phyloP scores from a whole-genome alignment of 2,329 filamentous ascomycete genomes.

The Grosmannia serpens region DNA sequence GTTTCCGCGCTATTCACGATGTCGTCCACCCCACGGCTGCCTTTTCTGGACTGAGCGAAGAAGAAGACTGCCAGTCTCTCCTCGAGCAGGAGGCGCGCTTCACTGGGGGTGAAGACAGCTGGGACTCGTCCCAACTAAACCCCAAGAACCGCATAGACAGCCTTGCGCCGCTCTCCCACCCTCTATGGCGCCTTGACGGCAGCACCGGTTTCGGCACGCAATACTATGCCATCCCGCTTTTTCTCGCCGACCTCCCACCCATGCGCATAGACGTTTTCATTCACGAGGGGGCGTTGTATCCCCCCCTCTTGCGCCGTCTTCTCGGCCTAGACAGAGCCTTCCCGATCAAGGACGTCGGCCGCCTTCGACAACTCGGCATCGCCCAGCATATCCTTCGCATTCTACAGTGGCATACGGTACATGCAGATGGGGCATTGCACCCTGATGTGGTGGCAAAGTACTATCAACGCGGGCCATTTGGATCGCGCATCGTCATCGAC shows the following conservation, averaged over 20 bases:
- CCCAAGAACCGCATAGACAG: slow-evolving; percentile 51
- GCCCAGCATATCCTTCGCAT: slow-evolving; percentile 41
- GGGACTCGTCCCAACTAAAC: slow-evolving; percentile 41
- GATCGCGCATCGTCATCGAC: slow-evolving; percentile 43
- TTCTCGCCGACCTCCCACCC: slow-evolving; percentile 32
- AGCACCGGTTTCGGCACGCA: slow-evolving; percentile 45
- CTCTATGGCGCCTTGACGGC: slow-evolving; percentile 49
- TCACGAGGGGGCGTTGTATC: slow-evolving; percentile 29
- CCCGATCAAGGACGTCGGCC: slow-evolving; percentile 38
- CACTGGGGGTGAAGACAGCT: slow-evolving; percentile 15
- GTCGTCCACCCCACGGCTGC: slow-evolving; percentile 48
- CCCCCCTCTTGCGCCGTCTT: slow-evolving; percentile 28
- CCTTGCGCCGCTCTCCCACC: slow-evolving; percentile 29
- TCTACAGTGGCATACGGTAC: slow-evolving; percentile 37
- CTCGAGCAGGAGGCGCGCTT: neutral
- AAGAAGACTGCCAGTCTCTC: neutral
- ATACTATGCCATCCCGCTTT: slow-evolving; percentile 44
- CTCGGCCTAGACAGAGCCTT: slow-evolving; percentile 41
- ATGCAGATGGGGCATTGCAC: slow-evolving; percentile 17
- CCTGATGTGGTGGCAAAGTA: slow-evolving; percentile 18
- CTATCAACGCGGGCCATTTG: slow-evolving; percentile 41
- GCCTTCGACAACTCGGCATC: slow-evolving; percentile 38
- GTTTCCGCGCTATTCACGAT: slow-evolving; percentile 38
- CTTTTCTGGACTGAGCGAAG: slow-evolving; percentile 20
- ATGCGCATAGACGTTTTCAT: slow-evolving; percentile 49